Conservation (phyloP, 495 filamentous ascomycete species). For the Collariella sp. region DNA sequence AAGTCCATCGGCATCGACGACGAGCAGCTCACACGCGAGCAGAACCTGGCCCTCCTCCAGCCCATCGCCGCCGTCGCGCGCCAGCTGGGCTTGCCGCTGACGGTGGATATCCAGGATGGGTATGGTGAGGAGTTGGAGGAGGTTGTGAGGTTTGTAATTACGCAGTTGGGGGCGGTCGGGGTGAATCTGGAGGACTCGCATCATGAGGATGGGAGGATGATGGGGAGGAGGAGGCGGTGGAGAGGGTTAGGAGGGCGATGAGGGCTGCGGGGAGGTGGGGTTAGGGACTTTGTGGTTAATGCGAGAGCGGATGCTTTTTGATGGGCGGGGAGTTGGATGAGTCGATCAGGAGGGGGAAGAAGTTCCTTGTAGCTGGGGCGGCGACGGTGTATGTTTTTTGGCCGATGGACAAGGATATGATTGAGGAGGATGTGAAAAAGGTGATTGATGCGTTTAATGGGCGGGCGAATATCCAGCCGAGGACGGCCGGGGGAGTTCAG, state of each 20-base stretch:
- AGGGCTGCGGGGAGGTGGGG: slow-evolving; percentile 30
- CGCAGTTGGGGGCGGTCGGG: slow-evolving; percentile 41
- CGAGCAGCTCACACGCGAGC: slow-evolving; percentile 31
- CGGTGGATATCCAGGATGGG: slow-evolving; percentile 47
- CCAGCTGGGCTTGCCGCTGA: slow-evolving; percentile 31
- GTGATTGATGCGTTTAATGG: slow-evolving; percentile 28
- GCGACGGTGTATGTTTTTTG: slow-evolving; percentile 42
- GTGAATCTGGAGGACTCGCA: slow-evolving; percentile 46
- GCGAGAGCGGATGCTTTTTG: slow-evolving; percentile 39
- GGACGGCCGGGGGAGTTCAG: slow-evolving; percentile 19
- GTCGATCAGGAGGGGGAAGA: slow-evolving; percentile 36
- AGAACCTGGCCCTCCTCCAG: slow-evolving; percentile 25
- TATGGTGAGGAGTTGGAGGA: slow-evolving; percentile 38
- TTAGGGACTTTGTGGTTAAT: slow-evolving; percentile 45
- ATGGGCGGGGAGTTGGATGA: slow-evolving; percentile 31
- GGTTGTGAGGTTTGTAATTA: slow-evolving; percentile 26
- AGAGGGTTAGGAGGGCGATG: slow-evolving; percentile 30
- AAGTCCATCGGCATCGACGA: slow-evolving; percentile 35
- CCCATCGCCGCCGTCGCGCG: slow-evolving; percentile 26
- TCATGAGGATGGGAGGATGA: slow-evolving; percentile 24
- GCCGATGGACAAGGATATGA: slow-evolving; percentile 20
- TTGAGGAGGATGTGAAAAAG: slow-evolving; percentile 26
- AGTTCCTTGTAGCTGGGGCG: slow-evolving; percentile 40
- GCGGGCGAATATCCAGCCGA: slow-evolving; percentile 25
- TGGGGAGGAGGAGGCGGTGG: slow-evolving; percentile 30